Percentiles rank a stretch among this genome's conserved stretches.
These are phyloP conservation scores for Suillus cothurnatus DNA, from an alignment of 768 basidiomycete genomes.

Conservation along the genomic window DNA sequence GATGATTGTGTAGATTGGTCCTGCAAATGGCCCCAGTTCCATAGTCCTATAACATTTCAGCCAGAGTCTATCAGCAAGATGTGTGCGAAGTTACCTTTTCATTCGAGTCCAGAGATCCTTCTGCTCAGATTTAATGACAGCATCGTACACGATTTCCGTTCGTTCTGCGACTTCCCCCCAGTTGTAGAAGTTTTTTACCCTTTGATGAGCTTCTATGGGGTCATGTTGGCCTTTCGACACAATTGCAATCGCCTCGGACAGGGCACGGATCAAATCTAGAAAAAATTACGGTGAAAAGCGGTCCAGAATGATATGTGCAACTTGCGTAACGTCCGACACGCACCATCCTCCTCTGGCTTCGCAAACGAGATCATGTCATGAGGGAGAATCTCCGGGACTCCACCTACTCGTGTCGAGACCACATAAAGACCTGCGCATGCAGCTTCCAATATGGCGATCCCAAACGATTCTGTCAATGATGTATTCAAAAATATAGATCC, in stretches of 20 bases:
- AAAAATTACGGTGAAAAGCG: background rate
- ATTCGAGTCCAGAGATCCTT: slow-evolving; percentile 81
- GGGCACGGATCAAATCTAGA: slow-evolving; percentile 81
- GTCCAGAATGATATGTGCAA: background rate
- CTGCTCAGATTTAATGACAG: slow-evolving; percentile 60
- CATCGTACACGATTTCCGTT: slow-evolving; percentile 81
- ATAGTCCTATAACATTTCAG: slow-evolving; percentile 56
- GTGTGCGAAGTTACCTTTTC: slow-evolving; percentile 52
- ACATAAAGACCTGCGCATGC: slow-evolving; percentile 94
- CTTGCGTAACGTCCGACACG: slow-evolving; percentile 20
- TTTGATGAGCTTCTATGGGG: slow-evolving; percentile 72
- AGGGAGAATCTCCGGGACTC: slow-evolving; percentile 94
- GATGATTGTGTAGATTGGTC: slow-evolving; percentile 87
- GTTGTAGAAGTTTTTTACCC: slow-evolving; percentile 81
- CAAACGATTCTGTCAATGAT: slow-evolving; percentile 94
- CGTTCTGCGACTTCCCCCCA: slow-evolving; percentile 81
- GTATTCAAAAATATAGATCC: slow-evolving; percentile 96
- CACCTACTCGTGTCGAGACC: slow-evolving; percentile 92
- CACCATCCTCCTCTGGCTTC: slow-evolving; percentile 91
- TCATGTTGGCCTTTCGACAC: slow-evolving; percentile 71
- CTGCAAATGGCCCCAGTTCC: slow-evolving; percentile 76
- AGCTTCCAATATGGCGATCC: slow-evolving; percentile 96
- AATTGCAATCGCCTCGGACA: slow-evolving; percentile 77
- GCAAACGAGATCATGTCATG: slow-evolving; percentile 96
- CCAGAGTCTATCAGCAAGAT: background rate